Evolutionary conservation across 169 alveolate species (phyloP).

Genomic region (Eimeria praecox): DNA sequence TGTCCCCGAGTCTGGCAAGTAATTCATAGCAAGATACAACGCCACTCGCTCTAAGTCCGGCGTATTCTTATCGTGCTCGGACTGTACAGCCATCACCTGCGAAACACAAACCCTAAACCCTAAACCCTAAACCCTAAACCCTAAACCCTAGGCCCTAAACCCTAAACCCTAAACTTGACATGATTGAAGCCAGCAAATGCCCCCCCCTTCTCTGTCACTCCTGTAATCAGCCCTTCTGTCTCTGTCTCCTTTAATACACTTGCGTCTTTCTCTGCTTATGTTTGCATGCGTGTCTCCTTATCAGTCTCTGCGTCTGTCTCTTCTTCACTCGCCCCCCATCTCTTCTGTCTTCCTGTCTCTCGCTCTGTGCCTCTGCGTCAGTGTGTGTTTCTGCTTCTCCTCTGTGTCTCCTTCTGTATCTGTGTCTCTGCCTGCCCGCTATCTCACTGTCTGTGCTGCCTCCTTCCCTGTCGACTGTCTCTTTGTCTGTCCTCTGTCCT

Average conservation of each 20-base stretch:
- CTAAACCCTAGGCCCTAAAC: neutral
- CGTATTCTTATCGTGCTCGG: constrained; percentile 74
- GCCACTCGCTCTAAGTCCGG: constrained; percentile 64
- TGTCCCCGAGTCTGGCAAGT: constrained; percentile 28
- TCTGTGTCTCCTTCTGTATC: too few relatives aligned
- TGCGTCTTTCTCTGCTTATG: too few relatives aligned
- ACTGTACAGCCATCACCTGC: constrained; percentile 79
- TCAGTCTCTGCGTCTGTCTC: too few relatives aligned
- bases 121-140: neutral
- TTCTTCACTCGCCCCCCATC: too few relatives aligned
- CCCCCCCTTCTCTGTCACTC: neutral
- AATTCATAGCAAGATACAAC: constrained; percentile 66
- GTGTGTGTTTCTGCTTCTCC: too few relatives aligned
- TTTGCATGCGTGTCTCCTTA: too few relatives aligned
- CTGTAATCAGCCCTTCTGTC: neutral
- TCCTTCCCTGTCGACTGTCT: too few relatives aligned
- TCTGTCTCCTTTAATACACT: neutral
- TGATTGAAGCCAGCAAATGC: neutral
- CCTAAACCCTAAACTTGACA: neutral
- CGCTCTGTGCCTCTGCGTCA: too few relatives aligned
- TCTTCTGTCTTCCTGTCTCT: too few relatives aligned
- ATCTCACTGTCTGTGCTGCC: too few relatives aligned
- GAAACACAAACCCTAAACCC: neutral
- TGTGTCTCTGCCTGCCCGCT: too few relatives aligned
- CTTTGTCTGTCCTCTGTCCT: too few relatives aligned